Percentiles rank a stretch among this genome's conserved stretches.
phyloP scores from a whole-genome alignment of 192 early-diverging fungal genomes.

The Backusella psychrophila region DNA sequence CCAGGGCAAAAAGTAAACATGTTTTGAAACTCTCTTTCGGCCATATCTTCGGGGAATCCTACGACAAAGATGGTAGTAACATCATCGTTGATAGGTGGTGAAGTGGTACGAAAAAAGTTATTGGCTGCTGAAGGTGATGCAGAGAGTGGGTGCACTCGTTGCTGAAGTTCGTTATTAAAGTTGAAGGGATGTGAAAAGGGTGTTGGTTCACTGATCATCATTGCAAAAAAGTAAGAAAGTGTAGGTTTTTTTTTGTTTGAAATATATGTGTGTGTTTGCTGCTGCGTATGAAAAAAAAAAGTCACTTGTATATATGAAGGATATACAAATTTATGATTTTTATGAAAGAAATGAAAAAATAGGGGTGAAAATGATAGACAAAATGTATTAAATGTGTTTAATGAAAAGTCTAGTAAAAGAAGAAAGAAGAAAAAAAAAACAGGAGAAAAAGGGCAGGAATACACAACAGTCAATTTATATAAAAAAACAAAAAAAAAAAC shows the following conservation, averaged over 20 bases:
- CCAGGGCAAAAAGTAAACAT: constrained; percentile 98
- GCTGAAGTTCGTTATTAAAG: not conserved
- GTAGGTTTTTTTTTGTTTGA: not conserved
- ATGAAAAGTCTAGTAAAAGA: not conserved
- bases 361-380: not conserved
- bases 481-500: constrained; percentile 15
- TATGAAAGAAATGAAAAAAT: not conserved
- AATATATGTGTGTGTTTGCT: not conserved
- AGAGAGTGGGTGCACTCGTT: constrained; percentile 22
- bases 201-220: constrained; percentile 26
- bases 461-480: not conserved
- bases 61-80: constrained; percentile 99
- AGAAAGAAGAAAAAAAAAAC: constrained; percentile 2
- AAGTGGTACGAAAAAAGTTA: not conserved
- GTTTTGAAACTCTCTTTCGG: constrained; percentile 97
- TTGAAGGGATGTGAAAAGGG: not conserved
- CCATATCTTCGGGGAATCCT: constrained; percentile 98
- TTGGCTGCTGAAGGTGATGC: constrained; percentile 16
- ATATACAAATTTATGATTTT: not conserved
- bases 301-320: not conserved
- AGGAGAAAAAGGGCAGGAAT: constrained; percentile 2
- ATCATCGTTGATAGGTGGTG: constrained; percentile 58
- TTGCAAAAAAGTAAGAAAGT: not conserved
- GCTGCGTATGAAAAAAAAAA: not conserved
- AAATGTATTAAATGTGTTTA: not conserved